Percentiles rank a stretch among this genome's conserved stretches.
These are phyloP conservation scores for Sclerotinia trifoliorum DNA, from an alignment of 2,329 filamentous ascomycete genomes.

Conservation along the genomic window DNA sequence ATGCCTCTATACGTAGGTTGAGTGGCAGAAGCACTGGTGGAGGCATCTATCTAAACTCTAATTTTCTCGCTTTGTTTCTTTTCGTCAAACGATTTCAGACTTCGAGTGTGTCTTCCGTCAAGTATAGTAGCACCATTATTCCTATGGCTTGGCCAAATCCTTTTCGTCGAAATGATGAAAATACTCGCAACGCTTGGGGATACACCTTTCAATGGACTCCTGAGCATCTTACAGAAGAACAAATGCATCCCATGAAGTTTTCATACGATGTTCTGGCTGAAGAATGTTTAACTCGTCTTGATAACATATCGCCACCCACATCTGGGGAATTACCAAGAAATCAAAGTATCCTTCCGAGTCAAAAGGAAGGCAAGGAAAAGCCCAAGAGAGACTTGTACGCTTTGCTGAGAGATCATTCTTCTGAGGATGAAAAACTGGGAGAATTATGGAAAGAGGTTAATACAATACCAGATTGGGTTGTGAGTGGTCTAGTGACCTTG, in stretches of 20 bases:
- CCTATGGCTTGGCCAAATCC: conserved; percentile 25
- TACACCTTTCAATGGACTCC: conserved; percentile 68
- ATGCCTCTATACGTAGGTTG: neutral
- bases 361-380: conserved; percentile 38
- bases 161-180: conserved; percentile 31
- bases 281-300: conserved; percentile 62
- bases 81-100: neutral
- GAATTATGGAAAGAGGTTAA: conserved; percentile 66
- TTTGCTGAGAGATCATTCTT: conserved; percentile 58
- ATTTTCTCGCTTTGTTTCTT: neutral
- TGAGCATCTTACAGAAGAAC: conserved; percentile 58
- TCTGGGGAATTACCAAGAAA: conserved; percentile 31
- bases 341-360: conserved; percentile 40
- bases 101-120: neutral
- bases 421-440: conserved; percentile 52
- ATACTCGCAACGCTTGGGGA: conserved; percentile 50
- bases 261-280: conserved; percentile 69
- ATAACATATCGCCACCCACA: conserved; percentile 55
- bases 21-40: neutral
- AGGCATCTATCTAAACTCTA: neutral
- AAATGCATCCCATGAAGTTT: conserved; percentile 59
- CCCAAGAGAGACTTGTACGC: conserved; percentile 58
- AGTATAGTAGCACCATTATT: neutral
- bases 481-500: conserved; percentile 7
- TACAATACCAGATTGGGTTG: conserved; percentile 68